Evolutionary conservation across 2,329 filamentous ascomycete genomes (phyloP).

Genomic region (Xylaria digitata): DNA sequence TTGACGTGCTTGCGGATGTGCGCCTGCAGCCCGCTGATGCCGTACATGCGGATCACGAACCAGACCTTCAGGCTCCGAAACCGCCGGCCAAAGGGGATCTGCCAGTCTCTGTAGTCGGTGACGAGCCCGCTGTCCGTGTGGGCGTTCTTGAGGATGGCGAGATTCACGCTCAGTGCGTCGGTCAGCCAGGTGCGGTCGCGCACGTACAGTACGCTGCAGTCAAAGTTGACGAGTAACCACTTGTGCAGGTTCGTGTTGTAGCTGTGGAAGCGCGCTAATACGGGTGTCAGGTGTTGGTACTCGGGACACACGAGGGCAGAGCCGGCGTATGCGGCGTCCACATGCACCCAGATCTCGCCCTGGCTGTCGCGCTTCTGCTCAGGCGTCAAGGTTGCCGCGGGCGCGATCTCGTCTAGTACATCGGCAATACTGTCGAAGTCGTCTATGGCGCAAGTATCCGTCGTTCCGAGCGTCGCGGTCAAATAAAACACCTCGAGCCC

Average conservation of each 20-base stretch:
- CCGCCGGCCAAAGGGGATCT: slow-evolving; percentile 88
- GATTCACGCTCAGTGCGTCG: slow-evolving; percentile 71
- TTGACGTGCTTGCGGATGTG: slow-evolving; percentile 77
- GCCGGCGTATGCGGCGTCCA: slow-evolving; percentile 93
- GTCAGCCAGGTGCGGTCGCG: slow-evolving; percentile 81
- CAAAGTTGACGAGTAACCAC: slow-evolving; percentile 95
- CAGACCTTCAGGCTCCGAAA: slow-evolving; percentile 94
- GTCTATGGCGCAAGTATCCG: slow-evolving; percentile 88
- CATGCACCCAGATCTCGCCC: slow-evolving; percentile 84
- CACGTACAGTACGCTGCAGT: slow-evolving; percentile 83
- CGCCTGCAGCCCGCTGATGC: slow-evolving; percentile 77
- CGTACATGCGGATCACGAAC: slow-evolving; percentile 90
- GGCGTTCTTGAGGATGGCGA: slow-evolving; percentile 82
- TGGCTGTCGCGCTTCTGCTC: slow-evolving; percentile 36
- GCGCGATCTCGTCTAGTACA: slow-evolving; percentile 54
- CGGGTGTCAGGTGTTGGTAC: slow-evolving; percentile 71
- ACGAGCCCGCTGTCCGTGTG: slow-evolving; percentile 85
- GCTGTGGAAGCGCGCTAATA: slow-evolving; percentile 78
- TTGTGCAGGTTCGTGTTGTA: slow-evolving; percentile 99
- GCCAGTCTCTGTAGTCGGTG: slow-evolving; percentile 97
- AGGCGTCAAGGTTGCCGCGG: slow-evolving; percentile 31
- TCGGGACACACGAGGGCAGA: slow-evolving; percentile 85
- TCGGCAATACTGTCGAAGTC: slow-evolving; percentile 76
- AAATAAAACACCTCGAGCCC: slow-evolving; percentile 88
- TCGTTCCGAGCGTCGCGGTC: slow-evolving; percentile 86